Base-by-base conservation (phyloP, 495 filamentous ascomycete genomes). In the Neohortaea acidophila region DNA sequence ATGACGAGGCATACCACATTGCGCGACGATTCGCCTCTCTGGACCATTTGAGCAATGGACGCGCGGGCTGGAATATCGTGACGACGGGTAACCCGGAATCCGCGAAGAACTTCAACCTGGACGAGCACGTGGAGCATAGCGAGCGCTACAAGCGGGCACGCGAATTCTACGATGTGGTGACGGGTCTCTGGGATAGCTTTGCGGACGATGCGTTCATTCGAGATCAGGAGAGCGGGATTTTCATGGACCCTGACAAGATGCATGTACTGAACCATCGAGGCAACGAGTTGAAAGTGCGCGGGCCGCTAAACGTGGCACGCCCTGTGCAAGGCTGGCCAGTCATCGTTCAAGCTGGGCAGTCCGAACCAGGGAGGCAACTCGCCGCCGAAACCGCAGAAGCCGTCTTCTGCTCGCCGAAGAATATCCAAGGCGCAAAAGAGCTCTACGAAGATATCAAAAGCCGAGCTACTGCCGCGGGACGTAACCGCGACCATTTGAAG, bases 121-220 rank as follows among this genome's bases (percentile, higher is more conserved):
- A 63, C 4, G 60, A 71, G 32, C 71, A 75, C 43, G 50, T 54
- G 28, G 43, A 74, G 63, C 75, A 81, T 55, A 73, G 77, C 45
- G 70, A 79, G 43, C 61, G 77, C 29, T 81, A 81, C 52, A 66
- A 62, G 13, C 59, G 70, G 23, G 75, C 75, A 2, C 65, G 77
- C 40, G 77, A 81, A 49, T 81, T 79, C 53, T 57, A 79, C 45
- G 63, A 67, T 27, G 70, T 78, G 2, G 61, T 75, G 36, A 79
- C 79, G 59, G 79, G 78, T 47, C 66, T 81, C 2, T 69, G 70
- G 58, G 70, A 79, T 47, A 77, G 72, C 12, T 79, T 73, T 72
- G 62, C 72, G 3, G 66, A 71, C 39, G 75, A 79, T 45, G 75
- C 77, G 23, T 67, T 79, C 0, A 54, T 25, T 59, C 68, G 78